Conservation (phyloP, 78 protist species). For the Dictyostelium capitatum region DNA sequence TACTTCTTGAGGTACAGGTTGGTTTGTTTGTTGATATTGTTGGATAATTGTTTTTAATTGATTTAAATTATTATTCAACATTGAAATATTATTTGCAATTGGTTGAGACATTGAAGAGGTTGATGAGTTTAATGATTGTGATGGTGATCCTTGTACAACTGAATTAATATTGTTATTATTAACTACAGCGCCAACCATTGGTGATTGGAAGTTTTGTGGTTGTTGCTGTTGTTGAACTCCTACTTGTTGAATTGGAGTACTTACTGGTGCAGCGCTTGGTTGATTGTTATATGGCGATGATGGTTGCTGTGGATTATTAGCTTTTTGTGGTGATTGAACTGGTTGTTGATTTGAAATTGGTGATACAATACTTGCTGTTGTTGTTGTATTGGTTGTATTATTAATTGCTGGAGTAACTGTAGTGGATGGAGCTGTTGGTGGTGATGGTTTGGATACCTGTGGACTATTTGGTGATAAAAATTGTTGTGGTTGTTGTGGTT, state of each 20-base stretch:
- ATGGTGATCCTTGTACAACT: background rate
- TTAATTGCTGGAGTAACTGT: background rate
- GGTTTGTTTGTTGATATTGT: slow-evolving; percentile 1
- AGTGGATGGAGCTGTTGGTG: background rate
- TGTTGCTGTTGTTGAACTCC: background rate
- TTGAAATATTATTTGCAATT: background rate
- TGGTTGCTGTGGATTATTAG: slow-evolving; percentile 4
- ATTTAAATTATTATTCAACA: background rate
- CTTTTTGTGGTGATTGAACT: slow-evolving; percentile 20
- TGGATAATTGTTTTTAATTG: background rate
- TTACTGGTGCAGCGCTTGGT: background rate
- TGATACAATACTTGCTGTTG: background rate
- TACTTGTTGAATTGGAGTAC: background rate
- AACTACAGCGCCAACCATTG: background rate
- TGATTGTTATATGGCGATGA: background rate
- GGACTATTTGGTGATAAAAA: slow-evolving; percentile 1
- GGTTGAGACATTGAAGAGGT: background rate
- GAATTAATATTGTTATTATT: background rate
- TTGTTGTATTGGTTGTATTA: background rate
- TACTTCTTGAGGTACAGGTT: background rate
- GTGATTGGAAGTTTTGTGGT: background rate
- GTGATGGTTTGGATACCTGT: slow-evolving; percentile 8
- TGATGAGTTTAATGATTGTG: slow-evolving; percentile 1
- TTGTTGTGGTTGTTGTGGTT: background rate
- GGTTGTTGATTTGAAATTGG: slow-evolving; percentile 7